phyloP scores from a whole-genome alignment of 768 basidiomycete genomes.

The Pulveroboletus sp. region DNA sequence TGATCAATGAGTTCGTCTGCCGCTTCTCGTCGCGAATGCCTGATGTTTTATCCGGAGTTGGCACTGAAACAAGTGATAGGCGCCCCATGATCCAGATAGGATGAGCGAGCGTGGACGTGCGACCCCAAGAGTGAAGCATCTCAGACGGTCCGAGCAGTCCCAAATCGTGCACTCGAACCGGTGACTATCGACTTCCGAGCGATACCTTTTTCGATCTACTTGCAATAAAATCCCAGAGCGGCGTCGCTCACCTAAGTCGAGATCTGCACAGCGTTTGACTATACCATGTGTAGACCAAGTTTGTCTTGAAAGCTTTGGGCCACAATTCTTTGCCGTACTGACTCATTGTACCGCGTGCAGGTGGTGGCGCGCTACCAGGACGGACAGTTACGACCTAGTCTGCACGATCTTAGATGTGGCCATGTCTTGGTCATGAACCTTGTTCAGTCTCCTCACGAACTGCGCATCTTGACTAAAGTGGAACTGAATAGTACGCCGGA shows the following conservation, averaged over 20 bases:
- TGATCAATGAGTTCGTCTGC: background rate
- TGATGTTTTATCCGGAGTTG: background rate
- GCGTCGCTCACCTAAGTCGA: background rate
- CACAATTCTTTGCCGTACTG: slow-evolving; percentile 1
- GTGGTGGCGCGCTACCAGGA: background rate
- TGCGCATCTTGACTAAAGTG: background rate
- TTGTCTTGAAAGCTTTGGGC: background rate
- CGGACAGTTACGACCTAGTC: background rate
- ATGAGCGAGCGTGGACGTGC: background rate
- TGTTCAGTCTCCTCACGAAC: background rate
- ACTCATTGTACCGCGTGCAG: background rate
- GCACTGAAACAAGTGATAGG: background rate
- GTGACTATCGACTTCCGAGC: background rate
- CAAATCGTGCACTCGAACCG: background rate
- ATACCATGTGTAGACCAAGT: background rate
- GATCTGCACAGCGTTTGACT: background rate
- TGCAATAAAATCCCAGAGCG: background rate
- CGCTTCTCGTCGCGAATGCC: background rate
- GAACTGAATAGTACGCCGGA: background rate
- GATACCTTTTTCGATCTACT: background rate
- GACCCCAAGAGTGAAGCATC: background rate
- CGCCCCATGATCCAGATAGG: background rate
- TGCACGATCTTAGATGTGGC: slow-evolving; percentile 4
- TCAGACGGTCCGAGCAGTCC: background rate
- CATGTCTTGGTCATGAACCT: background rate